Conservation (phyloP, 192 early-diverging fungal genomes). For the Entomortierella chlamydospora region DNA sequence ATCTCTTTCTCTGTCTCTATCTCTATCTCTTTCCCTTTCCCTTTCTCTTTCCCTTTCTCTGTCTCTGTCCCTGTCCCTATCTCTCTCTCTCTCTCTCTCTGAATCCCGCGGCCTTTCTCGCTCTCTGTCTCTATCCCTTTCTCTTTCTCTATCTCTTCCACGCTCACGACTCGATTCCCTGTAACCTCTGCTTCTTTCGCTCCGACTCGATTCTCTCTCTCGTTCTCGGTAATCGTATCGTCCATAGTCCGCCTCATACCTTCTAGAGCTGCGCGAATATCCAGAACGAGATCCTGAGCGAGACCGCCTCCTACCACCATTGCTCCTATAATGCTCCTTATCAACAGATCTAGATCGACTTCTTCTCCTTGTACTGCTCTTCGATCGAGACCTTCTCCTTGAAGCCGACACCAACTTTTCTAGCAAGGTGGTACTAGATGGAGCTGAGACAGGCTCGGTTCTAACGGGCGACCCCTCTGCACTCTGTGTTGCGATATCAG, state of each 20-base stretch:
- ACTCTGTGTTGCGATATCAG: slow-evolving; percentile 11
- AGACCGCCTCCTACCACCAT: slow-evolving; percentile 27
- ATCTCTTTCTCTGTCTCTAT: slow-evolving; percentile 12
- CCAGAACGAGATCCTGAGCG: slow-evolving; percentile 30
- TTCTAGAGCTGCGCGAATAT: slow-evolving; percentile 38
- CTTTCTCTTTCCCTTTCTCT: slow-evolving; percentile 28
- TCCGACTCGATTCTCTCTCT: slow-evolving; percentile 9
- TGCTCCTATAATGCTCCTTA: slow-evolving; percentile 26
- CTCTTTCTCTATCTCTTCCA: slow-evolving; percentile 20
- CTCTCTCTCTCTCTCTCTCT: slow-evolving; percentile 23
- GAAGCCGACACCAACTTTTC: slow-evolving; percentile 44
- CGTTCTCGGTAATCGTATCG: slow-evolving; percentile 36
- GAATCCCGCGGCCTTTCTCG: neutral
- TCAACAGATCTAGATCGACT: slow-evolving; percentile 39
- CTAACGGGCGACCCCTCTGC: slow-evolving; percentile 16
- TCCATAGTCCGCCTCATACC: slow-evolving; percentile 32
- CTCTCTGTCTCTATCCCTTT: slow-evolving; percentile 20
- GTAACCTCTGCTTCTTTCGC: slow-evolving; percentile 6
- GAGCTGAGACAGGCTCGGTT: neutral
- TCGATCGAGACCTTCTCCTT: slow-evolving; percentile 30
- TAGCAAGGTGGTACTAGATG: slow-evolving; percentile 11
- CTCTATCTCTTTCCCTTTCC: slow-evolving; percentile 18
- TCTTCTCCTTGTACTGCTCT: slow-evolving; percentile 35
- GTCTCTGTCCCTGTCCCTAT: slow-evolving; percentile 14
- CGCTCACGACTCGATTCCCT: slow-evolving; percentile 29